Conservation (phyloP, 148 eudicot genomes). For the Spergularia bocconei region DNA sequence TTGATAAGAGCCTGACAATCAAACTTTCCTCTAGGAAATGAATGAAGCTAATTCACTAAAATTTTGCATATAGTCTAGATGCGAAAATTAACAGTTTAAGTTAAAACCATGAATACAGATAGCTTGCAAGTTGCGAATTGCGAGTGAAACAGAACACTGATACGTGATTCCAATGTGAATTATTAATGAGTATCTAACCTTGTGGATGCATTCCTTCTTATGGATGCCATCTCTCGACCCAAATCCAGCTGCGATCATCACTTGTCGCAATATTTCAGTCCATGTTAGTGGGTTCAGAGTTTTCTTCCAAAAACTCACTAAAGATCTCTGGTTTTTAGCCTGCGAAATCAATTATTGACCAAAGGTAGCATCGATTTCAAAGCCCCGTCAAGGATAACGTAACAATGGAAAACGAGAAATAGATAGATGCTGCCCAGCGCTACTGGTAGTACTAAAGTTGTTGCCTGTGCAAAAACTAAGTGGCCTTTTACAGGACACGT, state of each 20-base stretch:
- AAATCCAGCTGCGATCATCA: constrained; percentile 85
- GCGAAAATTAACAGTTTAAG: neutral
- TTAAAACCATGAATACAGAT: neutral
- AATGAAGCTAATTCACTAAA: neutral
- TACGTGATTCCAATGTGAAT: neutral
- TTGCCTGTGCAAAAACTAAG: neutral
- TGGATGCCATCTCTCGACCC: constrained; percentile 51
- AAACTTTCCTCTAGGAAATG: neutral
- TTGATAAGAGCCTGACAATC: neutral
- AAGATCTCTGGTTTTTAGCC: constrained; percentile 50
- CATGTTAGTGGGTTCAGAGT: constrained; percentile 77
- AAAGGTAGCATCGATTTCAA: constrained; percentile 3
- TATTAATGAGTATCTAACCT: constrained; percentile 42
- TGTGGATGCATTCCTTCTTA: constrained; percentile 38
- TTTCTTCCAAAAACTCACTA: constrained; percentile 60
- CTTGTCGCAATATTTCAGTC: constrained; percentile 81
- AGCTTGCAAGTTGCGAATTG: neutral
- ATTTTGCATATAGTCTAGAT: neutral
- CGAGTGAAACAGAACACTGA: constrained; percentile 10
- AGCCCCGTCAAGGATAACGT: neutral
- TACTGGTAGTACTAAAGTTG: neutral
- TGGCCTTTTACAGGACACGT: neutral
- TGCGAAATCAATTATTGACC: constrained; percentile 30
- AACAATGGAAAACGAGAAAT: neutral
- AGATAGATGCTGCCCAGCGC: neutral